These are phyloP conservation scores for Decorospora gaudefroyi DNA, from an alignment of 2,329 filamentous ascomycete genomes.

Conservation along the genomic window DNA sequence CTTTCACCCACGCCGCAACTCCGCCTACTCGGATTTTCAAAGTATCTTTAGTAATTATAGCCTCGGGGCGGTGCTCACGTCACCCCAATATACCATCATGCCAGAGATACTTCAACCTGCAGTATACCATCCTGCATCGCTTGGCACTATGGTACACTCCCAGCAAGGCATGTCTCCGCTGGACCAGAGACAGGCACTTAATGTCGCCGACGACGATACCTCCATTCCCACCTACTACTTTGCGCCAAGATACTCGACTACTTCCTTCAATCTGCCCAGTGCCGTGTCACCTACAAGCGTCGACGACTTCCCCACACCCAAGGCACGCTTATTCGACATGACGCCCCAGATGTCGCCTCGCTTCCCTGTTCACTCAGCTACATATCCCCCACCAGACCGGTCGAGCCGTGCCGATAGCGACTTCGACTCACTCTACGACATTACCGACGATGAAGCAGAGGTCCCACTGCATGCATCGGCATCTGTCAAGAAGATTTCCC, in stretches of 20 bases:
- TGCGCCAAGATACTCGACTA: conserved; percentile 44
- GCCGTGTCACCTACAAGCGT: conserved; percentile 52
- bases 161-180: conserved; percentile 54
- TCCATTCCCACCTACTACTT: conserved; percentile 46
- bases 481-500: conserved; percentile 53
- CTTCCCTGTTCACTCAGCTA: conserved; percentile 50
- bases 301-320: conserved; percentile 72
- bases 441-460: conserved; percentile 74
- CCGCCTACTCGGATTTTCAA: conserved; percentile 34
- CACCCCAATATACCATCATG: conserved; percentile 51
- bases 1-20: conserved; percentile 21
- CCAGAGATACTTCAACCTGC: conserved; percentile 53
- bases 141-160: conserved; percentile 33
- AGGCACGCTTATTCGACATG: conserved; percentile 64
- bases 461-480: conserved; percentile 58
- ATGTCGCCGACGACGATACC: conserved; percentile 61
- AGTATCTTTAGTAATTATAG: conserved; percentile 46
- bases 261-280: conserved; percentile 38
- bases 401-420: conserved; percentile 70
- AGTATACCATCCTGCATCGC: conserved; percentile 51
- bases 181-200: conserved; percentile 62
- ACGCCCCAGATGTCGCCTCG: conserved; percentile 53
- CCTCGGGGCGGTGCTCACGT: conserved; percentile 45
- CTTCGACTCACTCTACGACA: conserved; percentile 86
- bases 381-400: conserved; percentile 62